These are phyloP conservation scores for Ceratocystis eucalypticola DNA, from an alignment of 2,329 filamentous ascomycete genomes.

Conservation along the genomic window DNA sequence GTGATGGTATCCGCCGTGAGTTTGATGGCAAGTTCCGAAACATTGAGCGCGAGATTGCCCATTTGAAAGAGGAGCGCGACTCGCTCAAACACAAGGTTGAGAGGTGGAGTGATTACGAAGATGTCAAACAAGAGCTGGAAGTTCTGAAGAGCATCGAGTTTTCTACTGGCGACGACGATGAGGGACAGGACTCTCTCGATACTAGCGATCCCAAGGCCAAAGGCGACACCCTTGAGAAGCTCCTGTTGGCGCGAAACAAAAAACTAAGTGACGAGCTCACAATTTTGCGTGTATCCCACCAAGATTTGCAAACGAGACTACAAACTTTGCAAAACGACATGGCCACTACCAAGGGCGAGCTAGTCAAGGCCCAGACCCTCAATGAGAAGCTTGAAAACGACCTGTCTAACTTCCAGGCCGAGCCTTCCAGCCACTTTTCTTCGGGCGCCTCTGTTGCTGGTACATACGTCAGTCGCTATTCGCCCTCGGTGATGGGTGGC, in stretches of 20 bases:
- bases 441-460: conserved; percentile 86
- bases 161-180: conserved; percentile 73
- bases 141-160: conserved; percentile 98
- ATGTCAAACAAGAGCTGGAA: conserved; percentile 89
- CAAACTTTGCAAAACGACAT: conserved; percentile 73
- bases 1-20: conserved; percentile 63
- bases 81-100: conserved; percentile 65
- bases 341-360: conserved; percentile 66
- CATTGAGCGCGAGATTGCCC: conserved; percentile 64
- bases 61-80: conserved; percentile 69
- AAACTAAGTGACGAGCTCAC: conserved; percentile 91
- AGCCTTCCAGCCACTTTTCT: conserved; percentile 61
- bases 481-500: conserved; percentile 45
- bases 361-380: conserved; percentile 71
- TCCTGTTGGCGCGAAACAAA: conserved; percentile 86
- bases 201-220: conserved; percentile 37
- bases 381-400: conserved; percentile 88
- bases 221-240: conserved; percentile 76
- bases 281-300: conserved; percentile 81
- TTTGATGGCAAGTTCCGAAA: conserved; percentile 62
- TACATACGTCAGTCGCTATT: conserved; percentile 72
- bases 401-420: conserved; percentile 70
- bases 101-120: conserved; percentile 88
- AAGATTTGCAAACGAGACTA: conserved; percentile 72
- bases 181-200: conserved; percentile 22